Base-by-base conservation (phyloP, 257 asterid species). In the Leptodermis oblonga region DNA sequence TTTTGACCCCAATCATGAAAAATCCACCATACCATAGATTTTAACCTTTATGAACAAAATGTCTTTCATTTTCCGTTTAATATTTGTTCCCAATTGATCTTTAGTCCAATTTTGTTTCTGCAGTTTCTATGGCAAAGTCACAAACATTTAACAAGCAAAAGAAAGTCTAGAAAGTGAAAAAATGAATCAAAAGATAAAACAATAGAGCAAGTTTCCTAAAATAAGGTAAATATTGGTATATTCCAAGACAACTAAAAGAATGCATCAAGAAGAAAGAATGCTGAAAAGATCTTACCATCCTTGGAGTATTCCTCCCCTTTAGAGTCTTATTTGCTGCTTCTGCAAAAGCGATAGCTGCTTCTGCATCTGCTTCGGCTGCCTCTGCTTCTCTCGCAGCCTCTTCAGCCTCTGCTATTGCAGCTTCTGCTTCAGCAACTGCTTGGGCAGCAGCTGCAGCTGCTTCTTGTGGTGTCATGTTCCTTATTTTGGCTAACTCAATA, bases 361-460 rank as follows among this genome's bases (percentile, higher is more conserved):
- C 98, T 13, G 98, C 98, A 74, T 89, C 95, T 70, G 96, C 92
- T 76, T 92, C 98, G 7, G 95, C 97, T 46, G 89, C 96, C 79
- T 90, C 97, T 72, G 97, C 98, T 71, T 85, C 96, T 60, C 82
- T 87, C 60, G 96, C 96, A 12, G 98, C 97, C 82, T 85, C 96
- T 80, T 85, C 97, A 72, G 98, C 98, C 74, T 92, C 98, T 43
- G 91, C 97, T 84, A 92, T 81, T 58, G 98, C 96, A 74, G 88
- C 91, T 78, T 92, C 98, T 39, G 98, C 98, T 74, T 90, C 98
- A 28, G 97, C 97, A 49, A 92, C 97, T 59, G 98, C 97, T 83
- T 80, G 91, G 70, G 98, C 98, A 18, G 98, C 98, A 73, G 94
- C 95, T 4, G 84, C 88, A 9, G 97, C 97, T 12, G 97, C 98